Evolutionary conservation across 2,329 filamentous ascomycete genomes (phyloP).

Genomic region (Hirsutella minnesotensis): DNA sequence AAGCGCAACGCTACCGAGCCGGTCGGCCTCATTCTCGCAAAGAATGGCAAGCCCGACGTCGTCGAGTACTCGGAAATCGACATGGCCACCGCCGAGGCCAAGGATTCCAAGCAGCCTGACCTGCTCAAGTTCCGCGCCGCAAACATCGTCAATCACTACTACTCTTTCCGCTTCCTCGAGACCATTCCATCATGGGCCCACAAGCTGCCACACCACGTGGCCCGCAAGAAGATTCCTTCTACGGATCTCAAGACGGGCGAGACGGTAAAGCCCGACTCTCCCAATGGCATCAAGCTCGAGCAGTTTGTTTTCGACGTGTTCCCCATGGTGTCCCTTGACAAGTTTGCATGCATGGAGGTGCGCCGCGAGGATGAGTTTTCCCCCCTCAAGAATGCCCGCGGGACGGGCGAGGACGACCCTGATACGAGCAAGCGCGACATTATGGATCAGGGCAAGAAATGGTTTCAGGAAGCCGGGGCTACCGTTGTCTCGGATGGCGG

Average conservation of each 20-base stretch:
- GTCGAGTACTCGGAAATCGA: constrained; percentile 99
- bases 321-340: constrained; percentile 70
- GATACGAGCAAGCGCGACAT: constrained; percentile 89
- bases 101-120: constrained; percentile 66
- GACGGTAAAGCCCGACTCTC: constrained; percentile 79
- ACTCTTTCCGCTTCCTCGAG: constrained; percentile 87
- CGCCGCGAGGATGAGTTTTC: constrained; percentile 97
- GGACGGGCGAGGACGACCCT: constrained; percentile 83
- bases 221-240: constrained; percentile 94
- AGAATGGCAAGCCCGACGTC: constrained; percentile 93
- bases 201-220: constrained; percentile 87
- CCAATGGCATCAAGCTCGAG: constrained; percentile 97
- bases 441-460: constrained; percentile 77
- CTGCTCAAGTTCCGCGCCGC: constrained; percentile 93
- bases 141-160: constrained; percentile 99
- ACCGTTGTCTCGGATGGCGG: constrained; percentile 58
- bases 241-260: constrained; percentile 67
- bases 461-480: constrained; percentile 70
- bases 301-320: constrained; percentile 99
- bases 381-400: constrained; percentile 80
- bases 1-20: constrained; percentile 96
- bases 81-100: constrained; percentile 74
- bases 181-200: constrained; percentile 78
- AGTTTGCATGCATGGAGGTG: constrained; percentile 94
- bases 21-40: constrained; percentile 85